These are phyloP conservation scores for Nakazawaea siamensis DNA, from an alignment of 805 yeast genomes.

Conservation along the genomic window DNA sequence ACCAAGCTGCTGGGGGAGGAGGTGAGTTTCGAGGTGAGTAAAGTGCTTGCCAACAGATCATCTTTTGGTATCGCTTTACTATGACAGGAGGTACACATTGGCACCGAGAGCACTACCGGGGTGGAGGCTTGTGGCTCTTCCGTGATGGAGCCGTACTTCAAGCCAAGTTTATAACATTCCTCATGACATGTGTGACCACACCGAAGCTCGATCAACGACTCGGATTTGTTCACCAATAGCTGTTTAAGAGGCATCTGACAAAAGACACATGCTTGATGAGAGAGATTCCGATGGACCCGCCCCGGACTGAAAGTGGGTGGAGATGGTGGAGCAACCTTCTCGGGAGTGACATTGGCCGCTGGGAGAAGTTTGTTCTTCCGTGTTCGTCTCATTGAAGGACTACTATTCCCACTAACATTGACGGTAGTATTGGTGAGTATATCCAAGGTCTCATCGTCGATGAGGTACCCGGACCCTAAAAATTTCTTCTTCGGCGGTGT, in stretches of 20 bases:
- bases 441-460: conserved; percentile 4
- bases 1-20: neutral
- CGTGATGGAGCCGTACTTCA: conserved; percentile 17
- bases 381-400: too few relatives aligned
- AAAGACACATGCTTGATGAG: conserved; percentile 17
- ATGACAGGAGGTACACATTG: conserved; percentile 2
- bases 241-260: conserved; percentile 44
- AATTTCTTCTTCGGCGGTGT: neutral
- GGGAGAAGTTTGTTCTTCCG: too few relatives aligned
- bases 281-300: neutral
- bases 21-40: too few relatives aligned
- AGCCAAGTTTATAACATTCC: conserved; percentile 40
- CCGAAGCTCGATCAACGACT: conserved; percentile 34
- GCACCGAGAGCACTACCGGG: neutral
- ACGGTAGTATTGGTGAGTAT: conserved; percentile 5
- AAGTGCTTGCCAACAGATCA: too few relatives aligned
- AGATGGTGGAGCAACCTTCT: neutral
- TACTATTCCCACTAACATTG: too few relatives aligned
- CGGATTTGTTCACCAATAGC: conserved; percentile 33
- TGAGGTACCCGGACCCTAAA: conserved; percentile 1
- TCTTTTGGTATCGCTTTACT: conserved; percentile 1
- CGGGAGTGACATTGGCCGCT: too few relatives aligned
- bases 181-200: conserved; percentile 56
- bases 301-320: neutral
- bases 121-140: neutral